phyloP scores from a whole-genome alignment of 176 grass and related monocot species.

The Triticum turgidum region DNA sequence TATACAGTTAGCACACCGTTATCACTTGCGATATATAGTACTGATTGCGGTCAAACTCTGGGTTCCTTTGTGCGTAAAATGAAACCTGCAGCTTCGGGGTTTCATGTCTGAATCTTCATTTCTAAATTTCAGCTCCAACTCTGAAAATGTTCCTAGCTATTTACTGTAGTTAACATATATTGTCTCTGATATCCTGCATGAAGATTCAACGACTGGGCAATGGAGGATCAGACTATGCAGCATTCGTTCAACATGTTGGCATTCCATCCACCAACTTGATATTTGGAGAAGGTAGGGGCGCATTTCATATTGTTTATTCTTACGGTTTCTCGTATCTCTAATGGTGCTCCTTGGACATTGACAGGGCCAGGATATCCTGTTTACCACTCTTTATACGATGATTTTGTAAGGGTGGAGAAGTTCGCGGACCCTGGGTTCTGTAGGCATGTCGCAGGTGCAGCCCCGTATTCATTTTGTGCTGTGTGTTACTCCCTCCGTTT shows the following conservation, averaged over 20 bases:
- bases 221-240: constrained; percentile 66
- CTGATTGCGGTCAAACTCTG: not conserved
- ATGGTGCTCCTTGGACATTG: not conserved
- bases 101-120: not conserved
- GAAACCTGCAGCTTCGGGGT: not conserved
- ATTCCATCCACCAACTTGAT: constrained; percentile 68
- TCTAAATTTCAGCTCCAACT: constrained; percentile 2
- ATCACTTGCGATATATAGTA: not conserved
- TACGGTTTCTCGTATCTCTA: not conserved
- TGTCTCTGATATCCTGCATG: constrained; percentile 12
- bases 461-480: not conserved
- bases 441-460: constrained; percentile 73
- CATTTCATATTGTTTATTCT: not conserved
- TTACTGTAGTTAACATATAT: not conserved
- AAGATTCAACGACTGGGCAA: constrained; percentile 75
- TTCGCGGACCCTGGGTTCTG: constrained; percentile 80
- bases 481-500: not conserved
- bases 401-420: constrained; percentile 84
- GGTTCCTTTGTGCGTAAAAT: not conserved
- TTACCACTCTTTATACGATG: constrained; percentile 91
- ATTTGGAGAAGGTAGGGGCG: constrained; percentile 67
- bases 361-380: constrained; percentile 64
- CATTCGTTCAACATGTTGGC: constrained; percentile 79
- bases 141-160: not conserved
- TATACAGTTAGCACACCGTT: not conserved